A percentile compares a stretch with the other conserved stretches of the same genome.
Evolutionary conservation across 257 asterid genomes (phyloP).

Genomic region (Prunella vulgaris): DNA sequence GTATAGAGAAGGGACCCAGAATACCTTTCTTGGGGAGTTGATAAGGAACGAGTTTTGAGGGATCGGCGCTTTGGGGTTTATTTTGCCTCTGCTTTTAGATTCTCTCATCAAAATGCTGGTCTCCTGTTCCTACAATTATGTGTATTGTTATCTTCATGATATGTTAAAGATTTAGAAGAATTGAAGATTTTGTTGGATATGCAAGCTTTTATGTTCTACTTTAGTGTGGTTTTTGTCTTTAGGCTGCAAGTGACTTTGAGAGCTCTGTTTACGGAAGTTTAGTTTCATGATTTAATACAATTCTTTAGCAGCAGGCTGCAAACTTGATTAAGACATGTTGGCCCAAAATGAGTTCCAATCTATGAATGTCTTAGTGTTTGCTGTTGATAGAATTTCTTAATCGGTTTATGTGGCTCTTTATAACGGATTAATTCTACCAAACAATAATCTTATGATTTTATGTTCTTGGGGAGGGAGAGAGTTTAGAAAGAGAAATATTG

Average conservation of each 20-base stretch:
- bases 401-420: too few species aligned
- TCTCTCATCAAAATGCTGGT: slow-evolving; percentile 5
- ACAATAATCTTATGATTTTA: too few species aligned
- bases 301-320: not conserved
- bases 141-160: not conserved
- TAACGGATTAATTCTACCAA: too few species aligned
- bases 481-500: too few species aligned
- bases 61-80: slow-evolving; percentile 40
- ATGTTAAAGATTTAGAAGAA: not conserved
- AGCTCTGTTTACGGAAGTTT: not conserved
- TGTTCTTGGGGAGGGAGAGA: too few species aligned
- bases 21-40: slow-evolving; percentile 95
- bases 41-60: slow-evolving; percentile 84
- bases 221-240: not conserved
- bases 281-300: not conserved
- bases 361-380: not conserved
- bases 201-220: too few species aligned
- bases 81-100: not conserved
- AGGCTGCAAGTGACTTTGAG: not conserved
- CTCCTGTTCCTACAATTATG: not conserved
- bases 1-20: slow-evolving; percentile 81
- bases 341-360: slow-evolving; percentile 8
- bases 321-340: not conserved
- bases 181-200: not conserved
- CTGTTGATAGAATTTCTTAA: too few species aligned